These are phyloP conservation scores for Aspergillus calidoustus DNA, from an alignment of 2,329 filamentous ascomycete species.

Conservation along the genomic window DNA sequence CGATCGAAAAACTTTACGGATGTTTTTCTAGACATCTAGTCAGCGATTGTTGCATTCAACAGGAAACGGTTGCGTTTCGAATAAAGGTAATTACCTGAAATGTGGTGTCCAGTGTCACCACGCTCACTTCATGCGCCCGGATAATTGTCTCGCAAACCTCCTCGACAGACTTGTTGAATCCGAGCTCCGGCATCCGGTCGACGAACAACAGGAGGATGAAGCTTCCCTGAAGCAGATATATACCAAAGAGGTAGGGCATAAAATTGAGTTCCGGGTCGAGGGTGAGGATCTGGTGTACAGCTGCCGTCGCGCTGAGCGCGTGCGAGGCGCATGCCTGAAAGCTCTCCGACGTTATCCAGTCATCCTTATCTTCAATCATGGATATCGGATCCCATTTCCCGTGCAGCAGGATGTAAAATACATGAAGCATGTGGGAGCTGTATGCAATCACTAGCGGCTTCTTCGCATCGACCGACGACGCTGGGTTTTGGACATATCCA, in stretches of 20 bases:
- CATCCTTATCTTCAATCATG: constrained; percentile 19
- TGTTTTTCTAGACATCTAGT: constrained; percentile 9
- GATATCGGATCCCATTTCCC: constrained; percentile 16
- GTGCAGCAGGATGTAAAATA: constrained; percentile 14
- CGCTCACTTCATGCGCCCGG: constrained; percentile 17
- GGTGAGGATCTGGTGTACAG: constrained; percentile 16
- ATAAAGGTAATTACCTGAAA: constrained; percentile 6
- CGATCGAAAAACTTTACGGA: constrained; percentile 16
- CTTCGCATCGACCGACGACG: constrained; percentile 1
- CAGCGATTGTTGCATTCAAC: neutral
- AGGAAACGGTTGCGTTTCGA: neutral
- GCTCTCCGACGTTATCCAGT: constrained; percentile 18
- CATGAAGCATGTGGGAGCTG: constrained; percentile 15
- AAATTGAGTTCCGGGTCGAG: constrained; percentile 16
- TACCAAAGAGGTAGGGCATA: constrained; percentile 16
- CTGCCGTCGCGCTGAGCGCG: constrained; percentile 13
- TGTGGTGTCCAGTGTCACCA: constrained; percentile 15
- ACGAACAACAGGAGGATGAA: constrained; percentile 16
- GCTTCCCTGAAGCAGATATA: constrained; percentile 15
- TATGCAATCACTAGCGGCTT: constrained; percentile 13
- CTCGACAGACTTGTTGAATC: constrained; percentile 15
- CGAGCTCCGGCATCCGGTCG: constrained; percentile 15
- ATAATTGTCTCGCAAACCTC: constrained; percentile 18
- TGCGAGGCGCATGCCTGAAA: constrained; percentile 16
- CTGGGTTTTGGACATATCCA: neutral